Evolutionary conservation across 2,329 filamentous ascomycete species (phyloP), one percentile per base, ranked within the genome.

Genomic region (Diaporthe nobilis): DNA sequence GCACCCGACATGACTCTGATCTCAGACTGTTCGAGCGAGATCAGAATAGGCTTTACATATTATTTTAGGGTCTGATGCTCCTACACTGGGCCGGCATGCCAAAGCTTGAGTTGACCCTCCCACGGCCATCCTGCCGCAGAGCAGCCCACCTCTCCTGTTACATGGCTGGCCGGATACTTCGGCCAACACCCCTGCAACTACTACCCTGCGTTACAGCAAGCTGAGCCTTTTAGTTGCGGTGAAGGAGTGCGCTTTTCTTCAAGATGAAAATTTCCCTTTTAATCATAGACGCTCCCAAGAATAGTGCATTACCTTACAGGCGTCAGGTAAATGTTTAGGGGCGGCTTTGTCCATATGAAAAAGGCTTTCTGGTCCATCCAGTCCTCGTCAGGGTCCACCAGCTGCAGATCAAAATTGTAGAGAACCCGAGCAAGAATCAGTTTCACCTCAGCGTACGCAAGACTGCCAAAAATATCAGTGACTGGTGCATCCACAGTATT

Each of bases 361-460:
- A 81, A 86, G 25, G 82, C 80, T 61, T 81, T 81, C 76, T 88
- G 86, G 12, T 81, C 79, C 17, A 85, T 78, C 87, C 87, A 88
- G 49, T 81, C 76, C 7, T 78, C 55, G 39, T 81, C 82, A 25
- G 84, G 82, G 5, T 85, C 80, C 0, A 82, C 82, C 39, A 88
- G 79, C 58, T 80, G 79, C 77, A 89, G 73, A 72, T 90, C 87
- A 77, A 89, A 90, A 67, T 86, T 87, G 80, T 83, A 90, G 0
- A 90, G 77, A 10, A 90, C 77, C 5, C 84, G 84, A 0, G 86
- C 85, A 8, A 90, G 79, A 47, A 89, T 86, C 9, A 88, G 78
- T 7, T 88, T 84, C 83, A 90, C 87, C 78, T 90, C 88, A 25
- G 85, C 82, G 71, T 87, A 88, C 3, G 88, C 87, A 49, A 90